Evolutionary conservation across 345 rosid genomes (phyloP).

Genomic region (Salix exigua): DNA sequence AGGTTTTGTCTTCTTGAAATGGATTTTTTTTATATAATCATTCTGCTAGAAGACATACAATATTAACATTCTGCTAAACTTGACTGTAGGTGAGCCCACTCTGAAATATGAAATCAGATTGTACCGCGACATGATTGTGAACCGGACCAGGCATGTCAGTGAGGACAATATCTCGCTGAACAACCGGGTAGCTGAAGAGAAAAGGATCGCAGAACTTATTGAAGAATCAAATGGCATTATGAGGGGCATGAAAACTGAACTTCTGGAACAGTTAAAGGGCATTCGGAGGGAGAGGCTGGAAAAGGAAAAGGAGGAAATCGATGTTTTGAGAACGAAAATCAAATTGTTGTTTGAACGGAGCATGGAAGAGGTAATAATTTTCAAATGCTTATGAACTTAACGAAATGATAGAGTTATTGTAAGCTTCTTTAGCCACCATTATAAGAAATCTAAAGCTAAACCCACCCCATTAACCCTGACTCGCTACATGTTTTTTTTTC

Average conservation of each 20-base stretch:
- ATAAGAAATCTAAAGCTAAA: too few species aligned
- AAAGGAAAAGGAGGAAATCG: conserved; percentile 45
- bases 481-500: neutral
- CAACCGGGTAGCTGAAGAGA: conserved; percentile 37
- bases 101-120: conserved; percentile 68
- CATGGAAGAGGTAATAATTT: conserved; percentile 57
- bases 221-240: conserved; percentile 46
- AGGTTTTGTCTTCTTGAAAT: conserved; percentile 30
- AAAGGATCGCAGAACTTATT: conserved; percentile 38
- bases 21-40: neutral
- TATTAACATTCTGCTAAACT: neutral
- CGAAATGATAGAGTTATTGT: too few species aligned
- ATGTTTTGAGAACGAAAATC: conserved; percentile 54
- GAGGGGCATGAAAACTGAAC: conserved; percentile 39
- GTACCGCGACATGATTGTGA: conserved; percentile 65
- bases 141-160: conserved; percentile 48
- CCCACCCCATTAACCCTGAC: neutral
- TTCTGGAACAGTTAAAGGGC: conserved; percentile 53
- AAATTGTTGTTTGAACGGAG: conserved; percentile 53
- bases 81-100: conserved; percentile 46
- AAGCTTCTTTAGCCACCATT: neutral
- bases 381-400: neutral
- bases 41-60: neutral
- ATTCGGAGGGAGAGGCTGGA: conserved; percentile 52
- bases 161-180: conserved; percentile 54